Percentiles rank a stretch among this genome's conserved stretches.
Evolutionary conservation across 2,329 filamentous ascomycete species (phyloP).

Genomic region (Bipolaris cookei): DNA sequence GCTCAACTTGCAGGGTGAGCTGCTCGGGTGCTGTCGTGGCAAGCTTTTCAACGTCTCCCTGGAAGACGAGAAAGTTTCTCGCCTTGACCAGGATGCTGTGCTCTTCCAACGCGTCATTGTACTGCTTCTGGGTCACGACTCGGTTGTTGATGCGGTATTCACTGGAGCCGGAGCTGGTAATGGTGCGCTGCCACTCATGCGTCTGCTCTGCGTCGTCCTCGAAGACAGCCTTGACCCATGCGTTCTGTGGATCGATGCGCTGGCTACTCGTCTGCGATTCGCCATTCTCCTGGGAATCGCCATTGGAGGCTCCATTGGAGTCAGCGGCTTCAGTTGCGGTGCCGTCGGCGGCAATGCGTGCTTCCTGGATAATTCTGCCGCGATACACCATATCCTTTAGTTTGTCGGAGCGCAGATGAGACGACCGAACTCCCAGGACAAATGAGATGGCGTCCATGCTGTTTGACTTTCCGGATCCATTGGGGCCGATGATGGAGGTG

Average conservation of each 20-base stretch:
- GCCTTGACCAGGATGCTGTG: conserved; percentile 99
- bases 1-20: conserved; percentile 90
- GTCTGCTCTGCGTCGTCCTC: conserved; percentile 96
- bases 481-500: conserved; percentile 98
- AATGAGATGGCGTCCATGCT: conserved; percentile 99
- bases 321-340: conserved; percentile 64
- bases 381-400: conserved; percentile 95
- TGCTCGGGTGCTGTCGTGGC: conserved; percentile 94
- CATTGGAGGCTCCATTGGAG: conserved; percentile 35
- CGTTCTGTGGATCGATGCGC: conserved; percentile 81
- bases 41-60: conserved; percentile 96
- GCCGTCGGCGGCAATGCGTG: conserved; percentile 89
- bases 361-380: conserved; percentile 88
- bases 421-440: conserved; percentile 97
- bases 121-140: conserved; percentile 84
- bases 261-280: conserved; percentile 68
- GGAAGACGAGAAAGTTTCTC: conserved; percentile 96
- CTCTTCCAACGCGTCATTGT: conserved; percentile 88
- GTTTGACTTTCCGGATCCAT: conserved; percentile 99
- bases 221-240: conserved; percentile 99
- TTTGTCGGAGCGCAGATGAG: conserved; percentile 92
- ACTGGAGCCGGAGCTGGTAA: conserved; percentile 85
- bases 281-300: conserved; percentile 56
- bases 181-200: conserved; percentile 93
- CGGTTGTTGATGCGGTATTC: conserved; percentile 98